These are phyloP conservation scores for Guyanaporus albipodus DNA, from an alignment of 768 basidiomycete genomes.

Conservation along the genomic window DNA sequence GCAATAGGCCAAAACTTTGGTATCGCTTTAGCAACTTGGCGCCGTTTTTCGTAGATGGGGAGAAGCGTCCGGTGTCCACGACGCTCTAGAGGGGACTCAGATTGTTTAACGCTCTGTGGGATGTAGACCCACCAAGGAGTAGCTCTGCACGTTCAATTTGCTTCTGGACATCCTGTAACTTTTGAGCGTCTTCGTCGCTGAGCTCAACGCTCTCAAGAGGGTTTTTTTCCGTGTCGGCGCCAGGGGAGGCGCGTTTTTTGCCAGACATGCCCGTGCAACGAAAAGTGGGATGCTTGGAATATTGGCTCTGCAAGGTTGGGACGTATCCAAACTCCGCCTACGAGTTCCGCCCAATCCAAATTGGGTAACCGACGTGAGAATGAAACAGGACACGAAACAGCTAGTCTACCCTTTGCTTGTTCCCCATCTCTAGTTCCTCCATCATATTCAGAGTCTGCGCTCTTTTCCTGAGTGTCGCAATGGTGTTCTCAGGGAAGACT, in stretches of 20 bases:
- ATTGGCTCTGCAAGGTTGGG: constrained; percentile 17
- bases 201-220: constrained; percentile 65
- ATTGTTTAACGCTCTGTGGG: constrained; percentile 1
- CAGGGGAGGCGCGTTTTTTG: constrained; percentile 78
- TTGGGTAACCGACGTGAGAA: constrained; percentile 10
- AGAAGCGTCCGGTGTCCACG: constrained; percentile 52
- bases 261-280: constrained; percentile 31
- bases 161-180: constrained; percentile 61
- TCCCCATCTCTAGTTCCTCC: constrained; percentile 80
- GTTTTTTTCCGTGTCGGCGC: constrained; percentile 69
- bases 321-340: constrained; percentile 31
- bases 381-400: no score
- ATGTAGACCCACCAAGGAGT: constrained; percentile 54
- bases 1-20: constrained; percentile 85
- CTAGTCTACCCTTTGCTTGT: constrained; percentile 75
- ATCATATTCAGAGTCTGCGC: constrained; percentile 34
- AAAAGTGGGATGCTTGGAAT: constrained; percentile 1
- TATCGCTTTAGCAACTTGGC: constrained; percentile 60
- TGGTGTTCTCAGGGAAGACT: constrained; percentile 37
- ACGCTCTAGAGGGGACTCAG: constrained; percentile 47
- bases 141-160: constrained; percentile 70
- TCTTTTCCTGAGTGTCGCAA: constrained; percentile 36
- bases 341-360: constrained; percentile 8
- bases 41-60: constrained; percentile 69
- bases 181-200: constrained; percentile 66